phyloP scores from a whole-genome alignment of 1,284 basidiomycete species.

The Pseudozyma pruni region DNA sequence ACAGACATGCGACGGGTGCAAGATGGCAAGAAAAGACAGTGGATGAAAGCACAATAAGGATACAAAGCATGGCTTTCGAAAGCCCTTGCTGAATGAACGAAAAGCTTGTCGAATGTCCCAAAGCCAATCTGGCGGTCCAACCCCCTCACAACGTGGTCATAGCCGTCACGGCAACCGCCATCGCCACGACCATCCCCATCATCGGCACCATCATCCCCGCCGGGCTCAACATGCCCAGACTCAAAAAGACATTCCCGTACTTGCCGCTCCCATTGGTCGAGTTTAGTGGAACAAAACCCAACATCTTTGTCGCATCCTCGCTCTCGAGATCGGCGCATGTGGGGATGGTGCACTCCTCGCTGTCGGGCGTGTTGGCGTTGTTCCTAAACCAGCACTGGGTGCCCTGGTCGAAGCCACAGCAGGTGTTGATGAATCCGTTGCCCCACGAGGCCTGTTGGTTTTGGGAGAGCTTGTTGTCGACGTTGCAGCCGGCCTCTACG shows the following conservation, averaged over 20 bases:
- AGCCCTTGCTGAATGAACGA: neutral
- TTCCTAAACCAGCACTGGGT: conserved; percentile 50
- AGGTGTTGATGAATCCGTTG: conserved; percentile 51
- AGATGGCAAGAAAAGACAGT: conserved; percentile 1
- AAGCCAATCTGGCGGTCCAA: neutral
- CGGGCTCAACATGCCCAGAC: conserved; percentile 25
- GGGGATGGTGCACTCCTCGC: conserved; percentile 51
- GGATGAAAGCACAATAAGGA: conserved; percentile 2
- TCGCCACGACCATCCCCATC: conserved; percentile 1
- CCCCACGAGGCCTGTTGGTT: conserved; percentile 60
- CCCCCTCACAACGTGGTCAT: neutral
- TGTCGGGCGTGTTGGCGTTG: conserved; percentile 18
- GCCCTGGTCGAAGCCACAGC: conserved; percentile 38
- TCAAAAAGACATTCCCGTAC: conserved; percentile 54
- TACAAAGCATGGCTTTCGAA: neutral
- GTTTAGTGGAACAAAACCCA: conserved; percentile 49
- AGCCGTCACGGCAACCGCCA: neutral
- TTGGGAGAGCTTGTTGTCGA: conserved; percentile 42
- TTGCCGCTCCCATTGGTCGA: conserved; percentile 52
- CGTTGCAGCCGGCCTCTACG: conserved; percentile 37
- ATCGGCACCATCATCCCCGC: conserved; percentile 3
- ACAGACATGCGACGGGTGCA: too few relatives aligned
- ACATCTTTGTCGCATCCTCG: conserved; percentile 43
- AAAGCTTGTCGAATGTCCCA: neutral
- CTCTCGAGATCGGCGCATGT: conserved; percentile 37